Base-by-base conservation (phyloP, 2,329 filamentous ascomycete genomes). In the Aaosphaeria pasadenensis region DNA sequence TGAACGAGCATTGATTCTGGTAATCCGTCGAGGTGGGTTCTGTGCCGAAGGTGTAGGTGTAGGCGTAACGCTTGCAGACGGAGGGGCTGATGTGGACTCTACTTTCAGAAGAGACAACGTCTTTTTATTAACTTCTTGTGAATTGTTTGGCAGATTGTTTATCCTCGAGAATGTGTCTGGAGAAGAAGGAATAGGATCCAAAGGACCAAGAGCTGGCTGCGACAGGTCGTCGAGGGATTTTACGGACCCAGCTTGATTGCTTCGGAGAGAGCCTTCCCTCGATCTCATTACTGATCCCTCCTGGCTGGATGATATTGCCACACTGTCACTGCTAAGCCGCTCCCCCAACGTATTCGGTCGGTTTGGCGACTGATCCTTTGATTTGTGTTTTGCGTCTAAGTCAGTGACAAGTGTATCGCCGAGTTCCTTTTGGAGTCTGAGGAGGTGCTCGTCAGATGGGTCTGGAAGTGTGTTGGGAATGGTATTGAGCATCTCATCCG, bases 401-500 rank as follows among this genome's bases (percentile, higher is more conserved):
- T 62, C 56, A 1, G 58, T 60, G 24, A 62, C 47, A 6, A 44
- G 41, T 0, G 51, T 51, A 29, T 57, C 51, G 5, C 56, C 60
- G 45, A 65, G 62, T 39, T 65, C 62, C 43, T 56, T 57, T 30
- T 65, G 59, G 11, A 62, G 42, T 30, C 58, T 62, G 13, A 56
- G 56, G 11, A 65, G 49, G 9, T 59, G 49, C 11, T 60, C 58
- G 29, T 61, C 59, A 46, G 63, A 63, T 3, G 58, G 61, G 30
- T 60, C 62, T 5, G 54, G 54, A 9, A 65, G 46, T 5, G 58
- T 63, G 43, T 60, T 63, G 5, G 56, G 56, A 36, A 63, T 64
- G 17, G 58, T 59, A 39, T 44, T 57, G 24, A 62, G 44, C 7
- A 56, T 59, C 4, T 58, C 58, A 4, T 44, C 38, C 5, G 55